Base-by-base conservation (phyloP, 106 monocot species). In the Posidonia australis region DNA sequence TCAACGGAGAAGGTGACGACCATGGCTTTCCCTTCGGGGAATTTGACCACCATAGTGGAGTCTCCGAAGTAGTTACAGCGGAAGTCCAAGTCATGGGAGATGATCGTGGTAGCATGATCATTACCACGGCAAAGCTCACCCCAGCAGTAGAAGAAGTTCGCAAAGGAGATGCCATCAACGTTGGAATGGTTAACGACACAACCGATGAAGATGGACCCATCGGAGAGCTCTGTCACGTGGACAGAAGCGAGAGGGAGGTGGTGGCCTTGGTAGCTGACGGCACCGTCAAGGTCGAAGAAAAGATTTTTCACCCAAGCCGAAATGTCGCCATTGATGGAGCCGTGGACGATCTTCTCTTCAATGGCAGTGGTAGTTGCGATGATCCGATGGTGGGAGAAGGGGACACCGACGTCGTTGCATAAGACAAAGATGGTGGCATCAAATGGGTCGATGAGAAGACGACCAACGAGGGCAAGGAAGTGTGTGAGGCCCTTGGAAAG, bases 81-180 rank as follows among this genome's bases (percentile, higher is more conserved):
- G 47, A 81, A 80, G 54, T 81, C 89, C 11, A 89, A 89, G 1
- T 62, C 23, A 1, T 55, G 63, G 44, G 89, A 62, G 51, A 73
- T 32, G n/a, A n/a, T n/a, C n/a, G n/a, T n/a, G n/a, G n/a, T n/a
- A n/a, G n/a, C n/a, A 54, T 1, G 3, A 9, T 11, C 29, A 22
- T 20, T 46, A 27, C 28, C 58, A 0, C 83, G 83, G 81, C 76
- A 81, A 66, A 86, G 72, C 49, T 83, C 79, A 22, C 89, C 85
- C 93, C 93, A 93, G 9, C 75, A 47, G 46, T 89, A 89, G 72
- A 93, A 77, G 81, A 93, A 93, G 63, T 89, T 80, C 93, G 89
- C 89, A 71, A 89, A 89, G 24, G 93, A 93, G 43, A 86, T 89
- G 0, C 93, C 88, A 62, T 93, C 93, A 29, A 83, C 86, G 47